Percentiles rank a stretch among this genome's conserved stretches.
These are phyloP conservation scores for Rubus parviflorus DNA, from an alignment of 306 rosid species.

Conservation along the genomic window DNA sequence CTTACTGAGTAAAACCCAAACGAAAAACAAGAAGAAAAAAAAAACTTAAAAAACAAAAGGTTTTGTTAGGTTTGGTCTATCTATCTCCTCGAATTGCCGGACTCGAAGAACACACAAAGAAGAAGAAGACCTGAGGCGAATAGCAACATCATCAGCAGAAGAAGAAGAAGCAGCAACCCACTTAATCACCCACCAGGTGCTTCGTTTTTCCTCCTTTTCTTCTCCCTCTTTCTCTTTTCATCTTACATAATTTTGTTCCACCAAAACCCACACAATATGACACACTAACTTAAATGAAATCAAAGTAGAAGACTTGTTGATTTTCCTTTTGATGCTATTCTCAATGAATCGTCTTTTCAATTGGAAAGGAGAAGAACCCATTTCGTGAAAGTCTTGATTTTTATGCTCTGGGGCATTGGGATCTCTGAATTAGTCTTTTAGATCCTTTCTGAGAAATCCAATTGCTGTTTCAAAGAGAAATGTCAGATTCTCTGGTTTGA, in stretches of 20 bases:
- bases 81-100: slow-evolving; percentile 39
- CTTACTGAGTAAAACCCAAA: neutral
- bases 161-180: slow-evolving; percentile 17
- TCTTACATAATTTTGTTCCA: slow-evolving; percentile 6
- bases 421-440: slow-evolving; percentile 25
- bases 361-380: slow-evolving; percentile 10
- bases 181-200: slow-evolving; percentile 42
- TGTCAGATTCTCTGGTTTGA: neutral
- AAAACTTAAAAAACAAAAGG: neutral
- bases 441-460: slow-evolving; percentile 41
- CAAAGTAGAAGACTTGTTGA: neutral
- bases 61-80: slow-evolving; percentile 39
- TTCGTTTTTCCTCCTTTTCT: slow-evolving; percentile 8
- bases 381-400: slow-evolving; percentile 20
- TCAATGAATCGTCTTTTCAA: neutral
- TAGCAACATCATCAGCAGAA: slow-evolving; percentile 15
- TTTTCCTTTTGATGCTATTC: neutral
- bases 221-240: neutral
- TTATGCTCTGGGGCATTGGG: slow-evolving; percentile 22
- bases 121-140: slow-evolving; percentile 25
- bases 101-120: slow-evolving; percentile 23
- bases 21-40: neutral
- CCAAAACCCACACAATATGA: neutral
- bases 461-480: slow-evolving; percentile 17
- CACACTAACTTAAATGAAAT: neutral